Evolutionary conservation across 2,329 filamentous ascomycete genomes (phyloP).

Genomic region (Colletotrichum sp.): DNA sequence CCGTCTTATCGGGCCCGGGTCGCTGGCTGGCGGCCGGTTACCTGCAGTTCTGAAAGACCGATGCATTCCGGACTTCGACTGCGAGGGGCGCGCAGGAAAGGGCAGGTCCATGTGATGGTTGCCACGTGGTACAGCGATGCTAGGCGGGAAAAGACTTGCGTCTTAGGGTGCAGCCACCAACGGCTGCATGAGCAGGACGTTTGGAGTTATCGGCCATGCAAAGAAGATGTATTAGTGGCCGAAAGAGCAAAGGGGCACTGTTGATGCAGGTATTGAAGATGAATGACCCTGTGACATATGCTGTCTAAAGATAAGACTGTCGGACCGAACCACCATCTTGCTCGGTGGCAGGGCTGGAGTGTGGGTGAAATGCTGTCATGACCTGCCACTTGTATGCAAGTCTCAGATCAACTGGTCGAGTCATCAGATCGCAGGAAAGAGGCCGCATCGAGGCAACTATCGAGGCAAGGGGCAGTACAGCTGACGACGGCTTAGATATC

Average conservation of each 20-base stretch:
- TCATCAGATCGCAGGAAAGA: neutral
- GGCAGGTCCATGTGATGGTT: neutral
- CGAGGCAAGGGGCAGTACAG: neutral
- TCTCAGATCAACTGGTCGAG: neutral
- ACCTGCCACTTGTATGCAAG: neutral
- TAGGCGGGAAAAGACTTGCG: neutral
- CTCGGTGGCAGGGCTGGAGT: neutral
- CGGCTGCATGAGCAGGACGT: neutral
- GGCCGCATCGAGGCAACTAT: neutral
- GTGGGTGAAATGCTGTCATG: neutral
- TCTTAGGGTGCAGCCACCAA: neutral
- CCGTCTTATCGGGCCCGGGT: neutral
- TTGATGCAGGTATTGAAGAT: neutral
- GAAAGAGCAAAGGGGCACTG: neutral
- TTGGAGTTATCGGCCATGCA: neutral
- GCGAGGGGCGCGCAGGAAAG: neutral
- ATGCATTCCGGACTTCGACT: slow-evolving; percentile 6
- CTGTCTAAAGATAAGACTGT: neutral
- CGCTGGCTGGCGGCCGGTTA: neutral
- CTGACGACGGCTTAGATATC: neutral
- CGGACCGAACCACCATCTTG: neutral
- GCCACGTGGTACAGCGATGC: slow-evolving; percentile 10
- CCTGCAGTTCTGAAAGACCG: neutral
- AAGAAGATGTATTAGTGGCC: neutral
- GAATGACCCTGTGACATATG: neutral